Conservation (phyloP, 176 grass and related monocot species). For the Elymus sibiricus region DNA sequence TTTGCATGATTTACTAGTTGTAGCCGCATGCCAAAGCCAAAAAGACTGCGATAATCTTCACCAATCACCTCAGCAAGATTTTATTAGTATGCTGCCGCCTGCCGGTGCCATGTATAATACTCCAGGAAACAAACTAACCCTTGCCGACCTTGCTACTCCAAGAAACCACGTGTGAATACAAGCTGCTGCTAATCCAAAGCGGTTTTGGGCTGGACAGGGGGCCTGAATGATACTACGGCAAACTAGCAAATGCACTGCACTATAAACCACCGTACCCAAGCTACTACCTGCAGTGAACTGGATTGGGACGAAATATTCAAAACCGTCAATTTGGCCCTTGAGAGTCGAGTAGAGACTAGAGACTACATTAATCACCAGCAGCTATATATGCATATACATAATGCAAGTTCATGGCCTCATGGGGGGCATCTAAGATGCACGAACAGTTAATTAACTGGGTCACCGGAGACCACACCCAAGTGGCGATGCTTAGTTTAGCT, state of each 20-base stretch:
- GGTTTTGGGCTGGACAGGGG: not conserved
- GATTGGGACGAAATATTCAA: not conserved
- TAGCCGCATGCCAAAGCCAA: no score
- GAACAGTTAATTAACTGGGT: not conserved
- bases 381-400: not conserved
- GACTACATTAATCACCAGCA: not conserved
- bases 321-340: not conserved
- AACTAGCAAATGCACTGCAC: not conserved
- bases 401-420: not conserved
- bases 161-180: not conserved
- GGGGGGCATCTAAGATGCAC: not conserved
- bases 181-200: not conserved
- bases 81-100: no score
- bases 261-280: not conserved
- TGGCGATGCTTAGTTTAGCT: constrained; percentile 10
- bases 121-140: no score
- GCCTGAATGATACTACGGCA: no score
- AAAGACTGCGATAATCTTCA: no score
- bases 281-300: not conserved
- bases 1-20: no score
- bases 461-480: not conserved
- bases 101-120: no score
- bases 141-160: not conserved
- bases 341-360: not conserved
- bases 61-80: no score